phyloP scores from a whole-genome alignment of 2,329 filamentous ascomycete genomes.

The Pseudogymnoascus sp. region DNA sequence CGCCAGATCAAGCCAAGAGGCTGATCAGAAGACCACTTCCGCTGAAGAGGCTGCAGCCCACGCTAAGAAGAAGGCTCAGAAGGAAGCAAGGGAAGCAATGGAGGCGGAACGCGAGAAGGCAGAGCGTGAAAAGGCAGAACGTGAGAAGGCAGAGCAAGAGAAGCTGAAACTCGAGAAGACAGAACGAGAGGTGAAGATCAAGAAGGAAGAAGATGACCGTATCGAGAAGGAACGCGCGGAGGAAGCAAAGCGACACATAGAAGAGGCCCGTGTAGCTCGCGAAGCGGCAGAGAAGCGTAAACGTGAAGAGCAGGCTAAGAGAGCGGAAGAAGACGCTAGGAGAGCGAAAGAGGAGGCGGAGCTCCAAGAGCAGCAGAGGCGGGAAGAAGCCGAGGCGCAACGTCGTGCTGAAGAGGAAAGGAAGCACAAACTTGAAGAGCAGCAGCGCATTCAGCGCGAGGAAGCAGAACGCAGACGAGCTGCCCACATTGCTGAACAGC shows the following conservation, averaged over 20 bases:
- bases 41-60: neutral
- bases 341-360: constrained; percentile 28
- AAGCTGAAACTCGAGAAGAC: constrained; percentile 7
- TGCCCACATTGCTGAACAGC: constrained; percentile 43
- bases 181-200: constrained; percentile 13
- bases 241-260: constrained; percentile 16
- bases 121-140: constrained; percentile 23
- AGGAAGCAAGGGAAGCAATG: constrained; percentile 23
- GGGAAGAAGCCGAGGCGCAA: constrained; percentile 40
- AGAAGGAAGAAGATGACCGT: constrained; percentile 19
- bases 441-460: constrained; percentile 35
- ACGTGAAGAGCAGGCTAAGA: constrained; percentile 10
- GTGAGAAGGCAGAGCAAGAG: constrained; percentile 13
- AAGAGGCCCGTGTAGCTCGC: constrained; percentile 14
- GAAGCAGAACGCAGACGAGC: constrained; percentile 37
- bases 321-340: constrained; percentile 20
- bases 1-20: constrained; percentile 7
- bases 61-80: constrained; percentile 29
- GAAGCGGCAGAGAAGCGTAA: constrained; percentile 26
- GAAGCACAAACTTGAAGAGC: constrained; percentile 39
- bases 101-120: constrained; percentile 27
- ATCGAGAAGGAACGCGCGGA: constrained; percentile 29
- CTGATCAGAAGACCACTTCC: neutral
- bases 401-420: constrained; percentile 45
- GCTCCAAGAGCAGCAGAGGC: constrained; percentile 39